Evolutionary conservation across 2,329 filamentous ascomycete species (phyloP), one percentile per base, ranked within the genome.

Genomic region (Drechslera avenae): DNA sequence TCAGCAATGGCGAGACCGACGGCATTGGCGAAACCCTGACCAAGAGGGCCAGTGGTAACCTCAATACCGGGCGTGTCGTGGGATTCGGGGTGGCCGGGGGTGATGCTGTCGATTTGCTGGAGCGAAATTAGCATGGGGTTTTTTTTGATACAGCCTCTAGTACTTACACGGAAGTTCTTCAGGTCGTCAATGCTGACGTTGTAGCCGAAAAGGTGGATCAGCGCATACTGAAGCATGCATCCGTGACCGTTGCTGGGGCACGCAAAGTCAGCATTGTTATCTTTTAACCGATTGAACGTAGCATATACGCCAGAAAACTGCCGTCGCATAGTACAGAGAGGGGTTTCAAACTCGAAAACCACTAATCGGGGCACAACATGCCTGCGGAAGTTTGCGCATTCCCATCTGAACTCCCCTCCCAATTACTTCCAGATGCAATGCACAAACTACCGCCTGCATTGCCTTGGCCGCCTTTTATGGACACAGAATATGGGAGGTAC

Each of bases 181-280:
- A 99, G 78, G 79, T 97, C 94, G 71, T 99, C 90, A 57, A 99
- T 82, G 71, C 85, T 84, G 66, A 99, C 69, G 59, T 80, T 85
- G 77, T 96, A 99, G 76, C 94, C 94, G 79, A 92, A 96, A 50
- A 99, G 84, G 83, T 99, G 94, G 71, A 99, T 89, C 66, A 99
- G 85, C 71, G 93, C 89, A 87, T 99, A 99, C 78, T 97, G 94
- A 56, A 99, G 90, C 92, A 99, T 96, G 86, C 94, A 99, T 69
- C 88, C 94, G 81, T 99, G 94, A 68, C 94, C 94, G 83, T 99
- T 99, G 57, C 92, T 97, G 68, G 21, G n/a, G 16, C 43, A 6
- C n/a, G 35, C 39, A 23, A 21, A 19, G 46, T 46, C 36, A 52
- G 50, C 30, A 17, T 23, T 10, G 5, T 16, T 3, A 8, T 39